Conservation (phyloP, 305 asterid genomes). For the Plantago lanceolata region DNA sequence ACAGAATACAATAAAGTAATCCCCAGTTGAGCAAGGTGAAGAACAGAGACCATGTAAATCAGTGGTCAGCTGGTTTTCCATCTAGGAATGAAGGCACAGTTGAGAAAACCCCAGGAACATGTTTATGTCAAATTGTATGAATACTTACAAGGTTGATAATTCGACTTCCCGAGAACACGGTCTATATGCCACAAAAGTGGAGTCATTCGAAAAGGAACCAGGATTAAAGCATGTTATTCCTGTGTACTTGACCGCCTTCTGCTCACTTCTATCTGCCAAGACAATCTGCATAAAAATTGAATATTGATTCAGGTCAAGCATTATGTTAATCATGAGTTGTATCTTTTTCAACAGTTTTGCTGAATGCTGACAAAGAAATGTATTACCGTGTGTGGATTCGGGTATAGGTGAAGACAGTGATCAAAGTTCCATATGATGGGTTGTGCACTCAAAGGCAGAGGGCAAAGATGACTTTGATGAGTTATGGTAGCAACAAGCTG, state of each 20-base stretch:
- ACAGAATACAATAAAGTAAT: background rate
- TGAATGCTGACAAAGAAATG: slow-evolving; percentile 20
- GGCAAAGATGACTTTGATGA: slow-evolving; percentile 97
- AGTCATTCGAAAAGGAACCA: slow-evolving; percentile 86
- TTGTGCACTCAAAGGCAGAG: slow-evolving; percentile 79
- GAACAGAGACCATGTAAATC: too few relatives aligned
- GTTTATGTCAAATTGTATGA: slow-evolving; percentile 9
- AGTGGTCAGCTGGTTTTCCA: too few relatives aligned
- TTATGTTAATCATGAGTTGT: slow-evolving; percentile 7
- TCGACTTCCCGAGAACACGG: slow-evolving; percentile 89
- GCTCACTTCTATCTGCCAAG: slow-evolving; percentile 89
- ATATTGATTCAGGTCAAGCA: slow-evolving; percentile 2
- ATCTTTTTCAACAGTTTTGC: background rate
- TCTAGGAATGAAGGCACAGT: too few relatives aligned
- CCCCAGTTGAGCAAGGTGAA: too few relatives aligned
- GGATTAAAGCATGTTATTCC: slow-evolving; percentile 94
- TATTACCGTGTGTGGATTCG: slow-evolving; percentile 82
- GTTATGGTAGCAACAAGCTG: slow-evolving; percentile 94
- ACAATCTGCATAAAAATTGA: slow-evolving; percentile 57
- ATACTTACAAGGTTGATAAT: slow-evolving; percentile 59
- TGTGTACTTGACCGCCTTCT: slow-evolving; percentile 67
- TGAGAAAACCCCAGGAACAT: background rate
- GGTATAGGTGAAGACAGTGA: slow-evolving; percentile 89
- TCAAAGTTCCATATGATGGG: slow-evolving; percentile 94
- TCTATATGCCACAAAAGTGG: slow-evolving; percentile 72